These are phyloP conservation scores for Penicillium sp. DNA, from an alignment of 2,329 filamentous ascomycete species.

Conservation along the genomic window DNA sequence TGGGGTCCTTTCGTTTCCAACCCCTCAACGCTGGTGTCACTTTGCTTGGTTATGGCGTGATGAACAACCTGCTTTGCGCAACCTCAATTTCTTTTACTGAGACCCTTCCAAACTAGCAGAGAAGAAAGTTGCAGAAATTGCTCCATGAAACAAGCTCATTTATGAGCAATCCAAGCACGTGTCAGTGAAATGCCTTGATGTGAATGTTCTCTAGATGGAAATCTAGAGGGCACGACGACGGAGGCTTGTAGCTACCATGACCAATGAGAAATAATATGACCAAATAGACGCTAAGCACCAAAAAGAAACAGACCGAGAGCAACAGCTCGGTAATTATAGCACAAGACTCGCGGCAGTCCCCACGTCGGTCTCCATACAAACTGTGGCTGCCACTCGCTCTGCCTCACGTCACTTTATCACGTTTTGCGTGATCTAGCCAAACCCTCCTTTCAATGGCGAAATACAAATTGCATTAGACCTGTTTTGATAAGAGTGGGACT, in stretches of 20 bases:
- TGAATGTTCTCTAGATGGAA: neutral
- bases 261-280: neutral
- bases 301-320: neutral
- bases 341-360: neutral
- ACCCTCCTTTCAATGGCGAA: neutral
- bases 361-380: neutral
- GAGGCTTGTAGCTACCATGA: neutral
- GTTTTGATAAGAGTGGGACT: neutral
- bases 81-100: neutral
- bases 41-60: conserved; percentile 15
- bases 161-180: neutral
- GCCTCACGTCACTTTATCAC: conserved; percentile 23
- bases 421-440: conserved; percentile 27
- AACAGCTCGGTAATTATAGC: neutral
- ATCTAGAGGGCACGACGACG: neutral
- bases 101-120: neutral
- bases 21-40: neutral
- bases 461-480: neutral
- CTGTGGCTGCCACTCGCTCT: conserved; percentile 5
- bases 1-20: neutral
- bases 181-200: neutral
- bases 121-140: no score
- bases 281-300: neutral
- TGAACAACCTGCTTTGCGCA: conserved; percentile 4
- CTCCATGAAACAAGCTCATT: neutral